Evolutionary conservation across 192 early-diverging fungal genomes (phyloP).

Genomic region (Mortierella alpina): DNA sequence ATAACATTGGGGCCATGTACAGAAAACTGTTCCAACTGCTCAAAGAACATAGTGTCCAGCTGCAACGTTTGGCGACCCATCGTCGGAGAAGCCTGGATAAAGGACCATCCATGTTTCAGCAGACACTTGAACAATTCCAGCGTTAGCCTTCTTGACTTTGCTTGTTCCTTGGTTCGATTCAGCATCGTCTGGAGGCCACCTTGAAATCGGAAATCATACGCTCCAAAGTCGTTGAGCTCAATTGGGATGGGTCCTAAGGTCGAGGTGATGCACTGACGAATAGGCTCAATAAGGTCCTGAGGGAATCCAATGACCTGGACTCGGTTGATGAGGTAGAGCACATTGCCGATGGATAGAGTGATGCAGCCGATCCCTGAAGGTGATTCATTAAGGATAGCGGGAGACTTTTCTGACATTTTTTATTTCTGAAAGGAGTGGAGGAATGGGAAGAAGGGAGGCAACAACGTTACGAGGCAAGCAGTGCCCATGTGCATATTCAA

Average conservation of each 20-base stretch:
- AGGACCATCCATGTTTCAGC: slow-evolving; percentile 14
- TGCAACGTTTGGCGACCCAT: background rate
- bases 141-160: slow-evolving; percentile 14
- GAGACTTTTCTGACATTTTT: background rate
- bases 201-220: slow-evolving; percentile 11
- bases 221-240: slow-evolving; percentile 3
- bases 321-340: slow-evolving; percentile 18
- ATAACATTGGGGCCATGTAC: background rate
- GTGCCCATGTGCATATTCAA: too few relatives aligned
- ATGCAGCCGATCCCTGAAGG: slow-evolving; percentile 5
- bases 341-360: slow-evolving; percentile 14
- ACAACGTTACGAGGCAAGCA: too few relatives aligned
- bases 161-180: slow-evolving; percentile 7
- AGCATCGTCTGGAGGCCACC: slow-evolving; percentile 9
- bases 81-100: slow-evolving; percentile 6
- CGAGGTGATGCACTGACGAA: slow-evolving; percentile 6
- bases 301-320: slow-evolving; percentile 13
- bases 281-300: slow-evolving; percentile 7
- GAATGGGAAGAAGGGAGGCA: background rate
- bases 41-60: slow-evolving; percentile 4
- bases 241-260: background rate
- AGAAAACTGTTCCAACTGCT: background rate
- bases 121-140: slow-evolving; percentile 9
- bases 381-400: background rate
- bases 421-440: background rate